Base-by-base conservation (phyloP, 2,329 filamentous ascomycete genomes). In the Fusarium concolor region DNA sequence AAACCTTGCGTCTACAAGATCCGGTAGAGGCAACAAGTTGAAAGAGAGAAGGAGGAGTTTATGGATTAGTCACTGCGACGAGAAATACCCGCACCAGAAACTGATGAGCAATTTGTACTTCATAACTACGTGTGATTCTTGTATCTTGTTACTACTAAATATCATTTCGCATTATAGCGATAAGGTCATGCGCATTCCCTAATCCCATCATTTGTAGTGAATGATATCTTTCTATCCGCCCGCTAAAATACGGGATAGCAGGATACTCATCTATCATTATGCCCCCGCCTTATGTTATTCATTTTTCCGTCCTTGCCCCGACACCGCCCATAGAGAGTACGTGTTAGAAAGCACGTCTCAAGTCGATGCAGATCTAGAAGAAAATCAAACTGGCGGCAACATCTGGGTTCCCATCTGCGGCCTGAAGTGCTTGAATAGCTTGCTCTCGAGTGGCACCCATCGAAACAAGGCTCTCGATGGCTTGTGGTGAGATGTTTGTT, bases 1-100 rank as follows among this genome's bases (percentile, higher is more conserved):
- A 98, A 98, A 84, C 96, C 96, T 18, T 98, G 96, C 82, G 89
- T 98, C 65, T 98, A 98, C 81, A 98, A 98, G 83, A 87, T 94
- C 71, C 87, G 95, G 73, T 96, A 64, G 53, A 84, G 62, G 6
- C 6, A 14, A 35, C 33, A 28, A 38, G 38, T 14, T 14, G 26
- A 22, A 26, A 20, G 33, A 38, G 43, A 31, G 29, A 22, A 39
- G 38, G 42, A 24, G 46, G 44, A 26, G 5, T 51, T 56, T 54
- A 26, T 63, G 61, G 54, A 67, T 62, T 51, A 57, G 56, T 49
- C 51, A 47, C 62, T 56, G 59, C 53, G 42, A 42, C 15, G 52
- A 55, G 56, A 38, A 71, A 72, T 63, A 66, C 63, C 60, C 61
- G 33, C 54, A 56, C 55, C 44, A 54, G 52, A 56, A 59, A 37